phyloP scores from a whole-genome alignment of 1,284 basidiomycete genomes.

The Leccinum subfulvum region DNA sequence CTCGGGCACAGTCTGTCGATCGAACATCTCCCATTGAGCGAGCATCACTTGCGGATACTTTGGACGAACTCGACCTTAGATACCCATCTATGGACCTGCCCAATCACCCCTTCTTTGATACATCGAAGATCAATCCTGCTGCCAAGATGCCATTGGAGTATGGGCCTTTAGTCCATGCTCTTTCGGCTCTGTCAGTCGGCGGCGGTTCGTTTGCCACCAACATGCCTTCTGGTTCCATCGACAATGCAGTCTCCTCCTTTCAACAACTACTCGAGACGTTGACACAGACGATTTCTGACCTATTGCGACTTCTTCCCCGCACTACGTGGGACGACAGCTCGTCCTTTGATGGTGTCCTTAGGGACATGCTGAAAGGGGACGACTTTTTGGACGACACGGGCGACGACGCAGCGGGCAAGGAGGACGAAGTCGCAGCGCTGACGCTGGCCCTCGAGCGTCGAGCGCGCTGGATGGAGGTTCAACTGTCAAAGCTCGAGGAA shows the following conservation, averaged over 20 bases:
- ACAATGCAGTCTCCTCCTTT: constrained; percentile 82
- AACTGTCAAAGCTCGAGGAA: constrained; percentile 80
- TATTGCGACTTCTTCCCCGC: constrained; percentile 75
- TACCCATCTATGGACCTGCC: constrained; percentile 63
- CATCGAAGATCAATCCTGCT: constrained; percentile 64
- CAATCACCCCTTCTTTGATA: constrained; percentile 72
- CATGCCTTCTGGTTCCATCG: constrained; percentile 78
- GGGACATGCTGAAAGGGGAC: constrained; percentile 83
- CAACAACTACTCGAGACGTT: constrained; percentile 81
- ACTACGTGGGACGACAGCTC: constrained; percentile 86
- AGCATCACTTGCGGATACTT: constrained; percentile 55
- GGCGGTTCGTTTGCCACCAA: constrained; percentile 80
- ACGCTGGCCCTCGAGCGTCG: constrained; percentile 79
- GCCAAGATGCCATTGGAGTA: constrained; percentile 77
- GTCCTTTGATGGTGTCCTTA: constrained; percentile 78
- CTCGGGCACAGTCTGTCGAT: constrained; percentile 62
- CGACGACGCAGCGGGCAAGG: constrained; percentile 60
- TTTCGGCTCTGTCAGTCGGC: constrained; percentile 82
- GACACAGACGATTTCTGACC: constrained; percentile 81
- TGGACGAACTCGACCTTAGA: constrained; percentile 62
- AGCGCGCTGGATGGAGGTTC: constrained; percentile 86
- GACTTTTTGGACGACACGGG: constrained; percentile 75
- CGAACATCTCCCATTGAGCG: constrained; percentile 38
- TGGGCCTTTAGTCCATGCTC: constrained; percentile 74
- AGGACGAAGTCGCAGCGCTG: constrained; percentile 78